Evolutionary conservation across 306 rosid species (phyloP).

Genomic region (Prunus dulcis): DNA sequence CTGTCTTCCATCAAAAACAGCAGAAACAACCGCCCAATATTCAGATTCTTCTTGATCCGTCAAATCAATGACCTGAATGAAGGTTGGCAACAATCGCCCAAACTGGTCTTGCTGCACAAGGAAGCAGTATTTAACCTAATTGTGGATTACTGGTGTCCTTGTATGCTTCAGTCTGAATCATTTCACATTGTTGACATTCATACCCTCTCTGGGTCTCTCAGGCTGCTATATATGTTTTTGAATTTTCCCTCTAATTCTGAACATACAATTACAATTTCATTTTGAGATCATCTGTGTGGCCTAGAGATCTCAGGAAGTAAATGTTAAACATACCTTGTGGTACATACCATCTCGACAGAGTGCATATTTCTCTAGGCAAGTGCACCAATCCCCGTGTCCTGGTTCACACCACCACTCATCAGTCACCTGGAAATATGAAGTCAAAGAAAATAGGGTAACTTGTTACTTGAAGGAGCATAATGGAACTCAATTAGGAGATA

Average conservation of each 20-base stretch:
- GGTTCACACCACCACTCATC: constrained; percentile 99
- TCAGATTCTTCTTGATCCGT: constrained; percentile 84
- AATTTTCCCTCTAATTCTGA: too few species aligned
- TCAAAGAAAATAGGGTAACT: background rate
- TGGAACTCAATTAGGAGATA: background rate
- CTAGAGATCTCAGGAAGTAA: constrained; percentile 9
- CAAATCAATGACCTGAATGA: constrained; percentile 87
- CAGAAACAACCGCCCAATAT: constrained; percentile 76
- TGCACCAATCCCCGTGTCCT: constrained; percentile 97
- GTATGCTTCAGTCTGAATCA: background rate
- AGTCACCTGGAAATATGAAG: constrained; percentile 57
- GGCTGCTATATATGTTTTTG: too few species aligned
- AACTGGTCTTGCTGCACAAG: constrained; percentile 84
- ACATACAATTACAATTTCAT: background rate
- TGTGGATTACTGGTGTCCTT: background rate
- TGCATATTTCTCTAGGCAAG: constrained; percentile 81
- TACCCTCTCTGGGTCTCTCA: background rate
- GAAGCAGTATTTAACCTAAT: background rate
- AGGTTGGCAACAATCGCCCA: constrained; percentile 85
- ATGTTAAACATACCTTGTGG: constrained; percentile 73
- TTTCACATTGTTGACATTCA: background rate
- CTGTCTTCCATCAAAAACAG: constrained; percentile 81
- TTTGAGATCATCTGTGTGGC: background rate
- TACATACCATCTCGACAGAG: constrained; percentile 93
- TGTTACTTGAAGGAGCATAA: background rate